phyloP scores from a whole-genome alignment of 352 stramenopile genomes.

The Globisporangium ultimum region DNA sequence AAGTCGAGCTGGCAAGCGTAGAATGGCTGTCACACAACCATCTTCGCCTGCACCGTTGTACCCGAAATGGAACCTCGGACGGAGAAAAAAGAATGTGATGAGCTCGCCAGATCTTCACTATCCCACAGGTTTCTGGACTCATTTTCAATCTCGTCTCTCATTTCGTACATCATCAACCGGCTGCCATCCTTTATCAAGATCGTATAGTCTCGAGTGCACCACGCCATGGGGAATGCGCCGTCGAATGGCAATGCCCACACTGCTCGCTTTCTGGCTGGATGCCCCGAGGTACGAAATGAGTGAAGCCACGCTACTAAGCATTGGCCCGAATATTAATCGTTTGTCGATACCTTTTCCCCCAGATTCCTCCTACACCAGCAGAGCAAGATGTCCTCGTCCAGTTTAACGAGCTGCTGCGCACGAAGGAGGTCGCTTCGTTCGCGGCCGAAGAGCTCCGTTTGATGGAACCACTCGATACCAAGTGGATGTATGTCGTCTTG shows the following conservation, averaged over 20 bases:
- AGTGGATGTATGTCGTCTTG: conserved; percentile 75
- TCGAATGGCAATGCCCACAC: conserved; percentile 28
- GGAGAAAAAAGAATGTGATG: not conserved
- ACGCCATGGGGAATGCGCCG: conserved; percentile 45
- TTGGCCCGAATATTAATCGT: no score
- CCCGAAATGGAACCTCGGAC: not conserved
- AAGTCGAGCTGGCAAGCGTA: no score
- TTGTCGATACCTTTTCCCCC: not conserved
- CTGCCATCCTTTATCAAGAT: not conserved
- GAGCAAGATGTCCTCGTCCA: conserved; percentile 30
- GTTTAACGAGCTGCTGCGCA: conserved; percentile 47
- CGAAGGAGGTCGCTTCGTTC: conserved; percentile 19
- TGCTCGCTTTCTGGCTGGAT: conserved; percentile 54
- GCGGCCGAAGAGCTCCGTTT: conserved; percentile 38
- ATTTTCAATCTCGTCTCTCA: no score
- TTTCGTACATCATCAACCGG: no score
- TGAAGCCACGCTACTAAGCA: no score
- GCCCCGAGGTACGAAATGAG: conserved; percentile 36
- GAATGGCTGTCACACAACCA: no score
- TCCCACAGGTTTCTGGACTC: not conserved
- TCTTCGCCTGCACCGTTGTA: no score
- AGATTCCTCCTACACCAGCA: conserved; percentile 50
- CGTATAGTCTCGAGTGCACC: not conserved
- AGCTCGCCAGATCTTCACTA: not conserved
- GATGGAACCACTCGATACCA: conserved; percentile 45